Evolutionary conservation across 805 yeast species (phyloP), one percentile per base, ranked within the genome.

Genomic region (Kluyveromyces wickerhamii): DNA sequence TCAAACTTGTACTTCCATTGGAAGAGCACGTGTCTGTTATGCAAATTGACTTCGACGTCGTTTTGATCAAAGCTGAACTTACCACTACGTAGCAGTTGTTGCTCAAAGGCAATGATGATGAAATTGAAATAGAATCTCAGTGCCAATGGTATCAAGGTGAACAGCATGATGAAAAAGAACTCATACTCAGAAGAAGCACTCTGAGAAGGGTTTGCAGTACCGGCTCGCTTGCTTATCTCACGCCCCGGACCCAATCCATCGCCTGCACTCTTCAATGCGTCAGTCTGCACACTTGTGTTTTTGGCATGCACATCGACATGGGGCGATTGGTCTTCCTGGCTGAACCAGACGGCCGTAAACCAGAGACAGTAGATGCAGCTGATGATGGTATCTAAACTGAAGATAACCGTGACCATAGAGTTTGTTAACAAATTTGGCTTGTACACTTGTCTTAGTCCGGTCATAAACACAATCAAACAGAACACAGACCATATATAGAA

Each of bases 281-380:
- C 37, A 11, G 7, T 39, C 1, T 36, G 25, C 15, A 45, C 50
- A 13, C 44, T 33, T 14, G 14, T 26, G 14, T 12, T 4, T 14
- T 26, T 12, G n/a, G n/a, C 17, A 11, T 12, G n/a, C 4, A 4
- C 11, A 11, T 12, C 14, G 10, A 4, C 17, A n/a, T 12, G 5
- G 11, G 4, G n/a, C 14, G 29, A 37, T 16, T 20, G 10, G 16
- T 68, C 76, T 39, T 70, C 74, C 3, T 53, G 46, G 38, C 63
- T 56, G 50, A 86, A 81, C 96, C 96, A 89, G 40, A 74, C 70
- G 35, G 71, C 69, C 5, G 79, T 69, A 53, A 89, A 88, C 59
- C 77, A 81, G 4, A 79, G 43, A 14, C 94, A 83, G 57, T 81
- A 87, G 3, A 80, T 57, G 18, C 75, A 56, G 18, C 85, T 83